Evolutionary conservation across 148 eudicot species (phyloP).

Genomic region (Chenopodium suecicum): DNA sequence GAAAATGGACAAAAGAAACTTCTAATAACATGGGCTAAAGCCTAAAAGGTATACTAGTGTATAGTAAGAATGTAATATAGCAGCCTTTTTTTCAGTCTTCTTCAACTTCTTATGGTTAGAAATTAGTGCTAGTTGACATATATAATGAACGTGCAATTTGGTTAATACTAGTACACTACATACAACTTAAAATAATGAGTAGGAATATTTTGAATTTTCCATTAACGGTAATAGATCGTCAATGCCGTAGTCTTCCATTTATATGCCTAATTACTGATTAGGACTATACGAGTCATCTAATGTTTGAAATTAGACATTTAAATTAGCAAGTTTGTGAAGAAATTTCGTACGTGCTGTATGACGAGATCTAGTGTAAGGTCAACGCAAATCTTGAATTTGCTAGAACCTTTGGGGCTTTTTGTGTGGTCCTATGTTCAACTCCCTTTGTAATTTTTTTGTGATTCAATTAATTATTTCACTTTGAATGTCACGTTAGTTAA

Average conservation of each 20-base stretch:
- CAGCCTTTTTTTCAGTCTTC: constrained; percentile 10
- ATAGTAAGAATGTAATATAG: neutral
- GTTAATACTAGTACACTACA: too few relatives aligned
- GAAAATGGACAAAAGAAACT: constrained; percentile 17
- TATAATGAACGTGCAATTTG: neutral
- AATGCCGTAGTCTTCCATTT: neutral
- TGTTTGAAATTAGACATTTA: neutral
- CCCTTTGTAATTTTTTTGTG: too few relatives aligned
- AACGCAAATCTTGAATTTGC: neutral
- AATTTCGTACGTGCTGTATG: neutral
- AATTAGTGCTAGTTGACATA: neutral
- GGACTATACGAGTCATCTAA: neutral
- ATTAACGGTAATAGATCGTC: too few relatives aligned
- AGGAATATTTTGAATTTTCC: too few relatives aligned
- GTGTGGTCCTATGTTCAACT: too few relatives aligned
- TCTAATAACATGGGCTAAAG: constrained; percentile 25
- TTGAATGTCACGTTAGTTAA: too few relatives aligned
- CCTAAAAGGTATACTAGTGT: too few relatives aligned
- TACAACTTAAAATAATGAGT: too few relatives aligned
- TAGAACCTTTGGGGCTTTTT: too few relatives aligned
- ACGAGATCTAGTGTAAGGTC: neutral
- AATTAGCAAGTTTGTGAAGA: neutral
- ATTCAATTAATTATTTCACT: too few relatives aligned
- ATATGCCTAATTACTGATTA: neutral
- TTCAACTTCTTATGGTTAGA: neutral